Conservation (phyloP, 805 yeast genomes). For the Myxozyma mucilagina region DNA sequence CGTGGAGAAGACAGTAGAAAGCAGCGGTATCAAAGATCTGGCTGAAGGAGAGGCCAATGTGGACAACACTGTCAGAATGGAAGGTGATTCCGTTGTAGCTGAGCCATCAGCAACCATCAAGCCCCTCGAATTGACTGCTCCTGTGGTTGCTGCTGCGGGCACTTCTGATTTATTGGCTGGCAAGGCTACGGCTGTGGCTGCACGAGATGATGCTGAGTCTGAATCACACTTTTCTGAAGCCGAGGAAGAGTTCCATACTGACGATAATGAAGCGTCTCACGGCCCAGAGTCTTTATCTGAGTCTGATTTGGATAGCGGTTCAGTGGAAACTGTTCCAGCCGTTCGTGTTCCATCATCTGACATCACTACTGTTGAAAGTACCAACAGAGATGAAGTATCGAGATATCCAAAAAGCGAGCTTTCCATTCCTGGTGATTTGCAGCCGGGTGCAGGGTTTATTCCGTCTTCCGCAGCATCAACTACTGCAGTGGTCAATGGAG, state of each 20-base stretch:
- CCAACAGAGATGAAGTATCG: not conserved
- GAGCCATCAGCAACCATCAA: not conserved
- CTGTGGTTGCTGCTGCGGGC: not conserved
- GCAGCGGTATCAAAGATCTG: too few species aligned
- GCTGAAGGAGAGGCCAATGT: too few species aligned
- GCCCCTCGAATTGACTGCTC: not conserved
- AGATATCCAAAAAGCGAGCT: not conserved
- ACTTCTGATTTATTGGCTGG: not conserved
- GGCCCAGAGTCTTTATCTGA: not conserved
- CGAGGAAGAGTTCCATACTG: not conserved
- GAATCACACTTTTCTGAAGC: not conserved
- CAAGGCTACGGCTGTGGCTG: not conserved
- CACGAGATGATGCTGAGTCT: not conserved
- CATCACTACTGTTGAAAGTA: not conserved
- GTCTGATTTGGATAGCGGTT: not conserved
- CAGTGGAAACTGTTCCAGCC: conserved; percentile 8
- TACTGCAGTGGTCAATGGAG: not conserved
- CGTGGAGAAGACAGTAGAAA: too few species aligned
- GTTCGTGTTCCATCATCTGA: conserved; percentile 1
- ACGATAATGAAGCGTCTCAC: not conserved
- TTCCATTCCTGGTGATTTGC: not conserved
- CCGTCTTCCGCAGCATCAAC: conserved; percentile 5
- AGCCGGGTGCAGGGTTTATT: not conserved
- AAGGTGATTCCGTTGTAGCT: too few species aligned
- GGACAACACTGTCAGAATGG: too few species aligned